These are phyloP conservation scores for Misopates orontium DNA, from an alignment of 257 asterid genomes.

Conservation along the genomic window DNA sequence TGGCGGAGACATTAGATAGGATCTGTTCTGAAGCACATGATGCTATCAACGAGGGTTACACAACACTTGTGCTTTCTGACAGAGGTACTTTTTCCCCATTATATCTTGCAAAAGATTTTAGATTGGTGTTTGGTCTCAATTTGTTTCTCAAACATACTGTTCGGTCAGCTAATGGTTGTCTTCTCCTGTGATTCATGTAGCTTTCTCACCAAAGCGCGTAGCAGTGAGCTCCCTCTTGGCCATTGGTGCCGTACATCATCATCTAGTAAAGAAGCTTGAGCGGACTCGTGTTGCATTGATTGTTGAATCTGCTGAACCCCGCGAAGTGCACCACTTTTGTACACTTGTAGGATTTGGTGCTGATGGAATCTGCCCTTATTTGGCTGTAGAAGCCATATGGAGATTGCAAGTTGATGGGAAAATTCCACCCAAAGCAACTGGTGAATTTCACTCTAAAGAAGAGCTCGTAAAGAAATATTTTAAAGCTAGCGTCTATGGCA, in stretches of 20 bases:
- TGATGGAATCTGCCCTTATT: conserved; percentile 95
- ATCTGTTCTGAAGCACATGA: conserved; percentile 83
- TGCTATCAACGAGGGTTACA: conserved; percentile 90
- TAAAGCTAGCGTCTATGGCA: conserved; percentile 89
- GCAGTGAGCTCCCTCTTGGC: conserved; percentile 96
- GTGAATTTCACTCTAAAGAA: conserved; percentile 78
- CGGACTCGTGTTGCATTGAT: conserved; percentile 92
- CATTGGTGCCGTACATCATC: conserved; percentile 98
- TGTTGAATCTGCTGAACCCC: conserved; percentile 97
- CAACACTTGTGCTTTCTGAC: conserved; percentile 88
- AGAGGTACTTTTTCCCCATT: conserved; percentile 56
- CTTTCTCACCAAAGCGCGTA: conserved; percentile 77
- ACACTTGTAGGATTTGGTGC: conserved; percentile 98
- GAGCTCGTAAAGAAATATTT: conserved; percentile 84
- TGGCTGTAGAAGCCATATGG: conserved; percentile 92
- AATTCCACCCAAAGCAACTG: conserved; percentile 82
- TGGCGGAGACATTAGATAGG: conserved; percentile 90
- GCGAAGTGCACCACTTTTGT: conserved; percentile 99
- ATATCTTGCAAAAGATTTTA: not conserved
- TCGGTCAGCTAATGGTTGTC: conserved; percentile 8
- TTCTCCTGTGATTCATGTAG: conserved; percentile 40
- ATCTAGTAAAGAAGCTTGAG: conserved; percentile 88
- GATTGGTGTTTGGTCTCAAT: not conserved
- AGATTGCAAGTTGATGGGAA: conserved; percentile 98
- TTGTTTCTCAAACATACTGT: conserved; percentile 1